Conservation (phyloP, 2,329 filamentous ascomycete species). For the Fusarium nematophilum region DNA sequence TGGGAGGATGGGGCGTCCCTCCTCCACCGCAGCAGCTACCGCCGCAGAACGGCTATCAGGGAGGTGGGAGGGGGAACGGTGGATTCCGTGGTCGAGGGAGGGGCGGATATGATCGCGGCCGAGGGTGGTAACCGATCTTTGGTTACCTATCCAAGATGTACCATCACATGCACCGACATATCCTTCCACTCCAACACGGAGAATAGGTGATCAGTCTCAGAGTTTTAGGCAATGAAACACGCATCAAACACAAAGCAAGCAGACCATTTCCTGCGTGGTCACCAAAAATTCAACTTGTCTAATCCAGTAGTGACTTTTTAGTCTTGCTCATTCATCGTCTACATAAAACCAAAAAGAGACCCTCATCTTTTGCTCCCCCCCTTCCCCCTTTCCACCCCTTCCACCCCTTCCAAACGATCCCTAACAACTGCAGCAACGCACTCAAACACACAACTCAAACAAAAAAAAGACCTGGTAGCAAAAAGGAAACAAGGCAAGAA, state of each 20-base stretch:
- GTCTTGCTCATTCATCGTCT: constrained; percentile 47
- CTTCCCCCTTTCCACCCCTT: constrained; percentile 9
- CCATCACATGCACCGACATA: background rate
- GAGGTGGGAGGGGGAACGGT: constrained; percentile 37
- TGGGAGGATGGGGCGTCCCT: constrained; percentile 41
- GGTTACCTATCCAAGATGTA: background rate
- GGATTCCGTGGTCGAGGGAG: constrained; percentile 46
- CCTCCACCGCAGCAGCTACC: constrained; percentile 36
- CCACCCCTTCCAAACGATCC: constrained; percentile 12
- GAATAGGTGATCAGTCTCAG: too few relatives aligned
- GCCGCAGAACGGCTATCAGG: constrained; percentile 39
- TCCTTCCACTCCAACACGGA: too few relatives aligned
- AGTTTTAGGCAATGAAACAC: too few relatives aligned
- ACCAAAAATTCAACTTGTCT: constrained; percentile 36
- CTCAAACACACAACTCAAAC: constrained; percentile 24
- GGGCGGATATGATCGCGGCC: constrained; percentile 48
- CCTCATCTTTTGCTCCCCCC: constrained; percentile 10
- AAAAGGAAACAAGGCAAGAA: too few relatives aligned
- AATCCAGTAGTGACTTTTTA: constrained; percentile 44
- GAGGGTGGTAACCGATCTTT: constrained; percentile 36
- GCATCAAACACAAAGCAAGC: background rate
- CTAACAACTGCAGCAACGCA: too few relatives aligned
- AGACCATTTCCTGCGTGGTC: constrained; percentile 6
- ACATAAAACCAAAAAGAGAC: constrained; percentile 43
- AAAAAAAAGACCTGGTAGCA: too few relatives aligned